These are phyloP conservation scores for Carallia brachiata DNA, from an alignment of 345 rosid species.

Conservation along the genomic window DNA sequence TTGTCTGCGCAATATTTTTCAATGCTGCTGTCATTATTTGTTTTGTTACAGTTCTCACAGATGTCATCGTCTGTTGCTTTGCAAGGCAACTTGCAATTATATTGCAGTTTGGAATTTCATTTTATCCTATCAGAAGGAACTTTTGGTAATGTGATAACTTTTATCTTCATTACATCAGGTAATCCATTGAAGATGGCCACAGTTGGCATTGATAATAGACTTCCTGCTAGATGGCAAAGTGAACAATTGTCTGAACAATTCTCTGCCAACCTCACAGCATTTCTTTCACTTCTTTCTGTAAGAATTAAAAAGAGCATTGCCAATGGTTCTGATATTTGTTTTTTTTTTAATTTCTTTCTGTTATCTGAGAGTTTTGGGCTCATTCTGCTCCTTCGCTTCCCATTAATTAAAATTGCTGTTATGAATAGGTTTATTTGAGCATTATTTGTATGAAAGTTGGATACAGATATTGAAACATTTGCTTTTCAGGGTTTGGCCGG, in stretches of 20 bases:
- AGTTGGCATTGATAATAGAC: constrained; percentile 45
- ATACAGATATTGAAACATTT: not conserved
- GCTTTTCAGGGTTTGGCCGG: constrained; percentile 47
- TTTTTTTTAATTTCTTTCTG: not conserved
- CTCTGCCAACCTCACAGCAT: constrained; percentile 51
- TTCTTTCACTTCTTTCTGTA: constrained; percentile 66
- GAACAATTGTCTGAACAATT: constrained; percentile 35
- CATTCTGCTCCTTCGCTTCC: not conserved
- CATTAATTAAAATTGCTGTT: not conserved
- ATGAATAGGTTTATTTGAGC: not conserved
- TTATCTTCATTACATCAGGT: constrained; percentile 41
- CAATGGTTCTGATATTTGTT: not conserved
- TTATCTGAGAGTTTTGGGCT: not conserved
- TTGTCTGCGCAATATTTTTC: too few relatives aligned
- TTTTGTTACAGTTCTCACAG: too few relatives aligned
- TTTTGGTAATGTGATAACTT: not conserved
- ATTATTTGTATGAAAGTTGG: not conserved
- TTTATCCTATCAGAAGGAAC: not conserved
- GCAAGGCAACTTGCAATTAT: not conserved
- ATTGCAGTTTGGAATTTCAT: not conserved
- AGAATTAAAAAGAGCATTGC: constrained; percentile 19
- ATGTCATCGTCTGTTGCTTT: too few relatives aligned
- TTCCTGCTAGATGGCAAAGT: constrained; percentile 43
- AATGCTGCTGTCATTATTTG: too few relatives aligned
- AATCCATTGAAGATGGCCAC: constrained; percentile 75